Evolutionary conservation across 805 yeast genomes (phyloP), one percentile per base, ranked within the genome.

Genomic region (Phaffomyces opuntiae): DNA sequence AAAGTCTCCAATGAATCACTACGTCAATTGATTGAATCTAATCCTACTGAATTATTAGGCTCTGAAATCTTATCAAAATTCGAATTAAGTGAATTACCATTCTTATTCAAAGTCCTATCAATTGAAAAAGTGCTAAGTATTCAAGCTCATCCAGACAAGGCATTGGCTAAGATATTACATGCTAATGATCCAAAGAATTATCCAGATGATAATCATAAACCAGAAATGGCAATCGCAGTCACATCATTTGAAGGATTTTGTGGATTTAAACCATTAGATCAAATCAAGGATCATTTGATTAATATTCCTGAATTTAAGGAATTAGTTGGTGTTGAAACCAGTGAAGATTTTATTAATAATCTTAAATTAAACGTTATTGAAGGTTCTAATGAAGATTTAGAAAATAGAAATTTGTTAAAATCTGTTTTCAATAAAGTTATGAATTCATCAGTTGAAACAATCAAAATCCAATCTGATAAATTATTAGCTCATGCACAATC

Each of bases 161-260:
- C 73, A 13, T 73, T 93, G 48, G 99, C 85, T 35, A 79, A 75
- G 40, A 78, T 78, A 52, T 74, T 93, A 57, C 96, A 85, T 60
- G 75, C 75, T 16, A 67, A 73, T 27, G 98, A 93, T 68, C 98
- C 99, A 46, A 80, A 81, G 59, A 86, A 93, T 69, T 93, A 93
- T 65, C 98, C 98, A 4, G 99, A 93, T 69, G 95, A 83, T 64
- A 93, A 93, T 72, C 99, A 93, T 69, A 93, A 93, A 72, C 99
- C 99, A n/a, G 99, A 93, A 67, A 93, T 93, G 99, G 98, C 99
- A 42, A 80, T 93, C 60, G 99, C 99, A 9, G 81, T 93, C 44
- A 90, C 98, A 21, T 87, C 80, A 49, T 93, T 93, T 59, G 98
- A 93, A 71, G 98, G 97, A 0, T 91, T 93, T 69, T 93, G 99